Base-by-base conservation (phyloP, 108 stramenopile species). In the Nannochloropsis salina region DNA sequence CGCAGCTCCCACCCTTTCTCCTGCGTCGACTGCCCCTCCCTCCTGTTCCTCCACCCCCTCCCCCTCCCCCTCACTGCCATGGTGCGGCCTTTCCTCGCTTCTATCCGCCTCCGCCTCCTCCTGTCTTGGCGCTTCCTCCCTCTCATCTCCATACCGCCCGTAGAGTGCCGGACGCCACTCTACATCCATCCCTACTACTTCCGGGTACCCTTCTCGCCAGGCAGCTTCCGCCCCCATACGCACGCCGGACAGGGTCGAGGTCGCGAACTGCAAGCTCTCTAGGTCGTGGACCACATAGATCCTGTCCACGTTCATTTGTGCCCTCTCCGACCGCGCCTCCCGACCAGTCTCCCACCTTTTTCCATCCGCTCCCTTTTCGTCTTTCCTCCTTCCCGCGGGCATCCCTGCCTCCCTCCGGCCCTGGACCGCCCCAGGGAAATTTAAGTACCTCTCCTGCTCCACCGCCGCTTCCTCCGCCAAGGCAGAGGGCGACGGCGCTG, bases 131-230 rank as follows among this genome's bases (percentile, higher is more conserved):
- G 31, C 31, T 31, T 31, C 0, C 31, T 31, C 31, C 31, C 31
- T 31, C 31, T 31, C 31, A 31, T 31, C 31, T 31, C 31, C 61
- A 74, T 8, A 74, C n/a, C 61, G 61, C 20, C 41, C 81, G 20
- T 81, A 81, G 22, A 81, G 40, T n/a, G 22, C 81, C 22, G 81
- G 40, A 11, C 41, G 81, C 81, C 81, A 81, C 31, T 81, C 81
- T 41, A 81, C 81, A 41, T 81, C 81, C 81, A 81, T 2, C 9
- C 81, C 81, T 5, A 81, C 81, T n/a, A 74, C 61, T n/a, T 74
- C 61, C 61, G 61, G 61, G 20, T 74, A n/a, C n/a, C 61, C 61
- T 8, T 74, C 6, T n/a, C 61, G 15, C 61, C 61, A 74, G 4
- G 61, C 61, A 15, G 15, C 61, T 0, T 74, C 6, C n/a, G 61